Percentiles rank a stretch among this genome's conserved stretches.
Conservation (phyloP, 352 stramenopile species). For the Phytophthora citricola region DNA sequence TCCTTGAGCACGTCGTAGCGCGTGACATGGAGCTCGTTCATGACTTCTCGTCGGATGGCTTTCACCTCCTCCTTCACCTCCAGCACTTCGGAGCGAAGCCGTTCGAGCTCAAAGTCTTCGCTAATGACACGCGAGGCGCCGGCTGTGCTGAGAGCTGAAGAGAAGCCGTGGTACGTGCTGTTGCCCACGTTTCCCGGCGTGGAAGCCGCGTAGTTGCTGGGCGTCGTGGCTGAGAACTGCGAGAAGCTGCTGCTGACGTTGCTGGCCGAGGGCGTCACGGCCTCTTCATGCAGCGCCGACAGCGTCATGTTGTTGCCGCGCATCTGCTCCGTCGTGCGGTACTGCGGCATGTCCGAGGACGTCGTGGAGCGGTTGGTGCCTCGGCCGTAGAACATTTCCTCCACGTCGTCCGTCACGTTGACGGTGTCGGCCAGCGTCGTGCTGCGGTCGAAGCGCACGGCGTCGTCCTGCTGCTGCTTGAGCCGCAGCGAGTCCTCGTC, state of each 20-base stretch:
- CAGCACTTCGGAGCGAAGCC: constrained; percentile 57
- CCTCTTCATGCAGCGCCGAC: constrained; percentile 64
- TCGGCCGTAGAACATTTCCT: constrained; percentile 68
- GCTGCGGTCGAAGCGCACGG: constrained; percentile 42
- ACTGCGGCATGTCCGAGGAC: constrained; percentile 28
- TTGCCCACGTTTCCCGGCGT: constrained; percentile 16
- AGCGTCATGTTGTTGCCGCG: constrained; percentile 50
- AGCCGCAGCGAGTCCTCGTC: constrained; percentile 54
- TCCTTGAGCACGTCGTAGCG: constrained; percentile 90
- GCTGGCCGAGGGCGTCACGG: constrained; percentile 46
- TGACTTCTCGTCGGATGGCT: constrained; percentile 75
- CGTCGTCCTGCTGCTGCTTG: constrained; percentile 51
- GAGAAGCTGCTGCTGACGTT: constrained; percentile 50
- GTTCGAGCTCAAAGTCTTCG: constrained; percentile 35
- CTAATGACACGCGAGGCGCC: constrained; percentile 1
- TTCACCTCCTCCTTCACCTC: constrained; percentile 76
- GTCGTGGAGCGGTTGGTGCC: constrained; percentile 24
- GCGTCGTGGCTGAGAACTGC: constrained; percentile 36
- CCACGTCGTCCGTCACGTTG: constrained; percentile 71
- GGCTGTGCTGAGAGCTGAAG: not conserved
- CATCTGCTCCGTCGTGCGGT: constrained; percentile 71
- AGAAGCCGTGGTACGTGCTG: constrained; percentile 25
- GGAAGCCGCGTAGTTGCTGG: constrained; percentile 31
- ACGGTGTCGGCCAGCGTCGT: constrained; percentile 39
- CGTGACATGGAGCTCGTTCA: constrained; percentile 86